These are phyloP conservation scores for Phytophthora ohioensis DNA, from an alignment of 352 stramenopile genomes.

Conservation along the genomic window DNA sequence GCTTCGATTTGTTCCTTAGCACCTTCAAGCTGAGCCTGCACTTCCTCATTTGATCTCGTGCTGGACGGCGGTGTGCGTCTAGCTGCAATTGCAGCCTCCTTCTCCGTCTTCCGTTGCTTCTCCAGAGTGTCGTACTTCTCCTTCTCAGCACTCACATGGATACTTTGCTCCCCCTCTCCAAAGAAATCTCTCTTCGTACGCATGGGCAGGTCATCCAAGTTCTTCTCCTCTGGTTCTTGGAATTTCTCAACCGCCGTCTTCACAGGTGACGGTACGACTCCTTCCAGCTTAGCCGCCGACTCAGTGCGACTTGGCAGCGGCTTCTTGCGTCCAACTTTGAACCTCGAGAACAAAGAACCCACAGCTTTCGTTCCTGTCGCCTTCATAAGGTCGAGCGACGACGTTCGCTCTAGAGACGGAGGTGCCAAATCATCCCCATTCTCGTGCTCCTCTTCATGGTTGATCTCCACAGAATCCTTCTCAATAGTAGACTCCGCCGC, in stretches of 20 bases:
- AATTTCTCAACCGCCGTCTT: constrained; percentile 33
- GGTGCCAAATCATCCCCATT: constrained; percentile 15
- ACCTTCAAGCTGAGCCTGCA: constrained; percentile 7
- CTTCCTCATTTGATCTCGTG: constrained; percentile 15
- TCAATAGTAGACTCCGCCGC: neutral
- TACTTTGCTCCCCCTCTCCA: constrained; percentile 35
- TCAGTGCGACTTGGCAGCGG: constrained; percentile 36
- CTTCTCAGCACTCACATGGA: constrained; percentile 52
- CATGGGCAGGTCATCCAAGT: constrained; percentile 30
- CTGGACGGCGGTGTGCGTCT: constrained; percentile 22
- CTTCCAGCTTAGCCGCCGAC: constrained; percentile 35
- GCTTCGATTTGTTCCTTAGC: constrained; percentile 5
- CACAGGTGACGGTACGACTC: constrained; percentile 32
- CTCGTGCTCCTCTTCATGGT: neutral
- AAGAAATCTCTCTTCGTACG: constrained; percentile 36
- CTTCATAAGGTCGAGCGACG: constrained; percentile 40
- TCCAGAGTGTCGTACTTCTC: constrained; percentile 37
- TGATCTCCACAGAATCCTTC: constrained; percentile 1
- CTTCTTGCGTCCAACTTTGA: constrained; percentile 50
- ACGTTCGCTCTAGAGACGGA: constrained; percentile 20
- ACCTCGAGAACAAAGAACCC: constrained; percentile 47
- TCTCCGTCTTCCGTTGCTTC: constrained; percentile 28
- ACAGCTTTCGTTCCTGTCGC: constrained; percentile 35
- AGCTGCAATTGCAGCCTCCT: constrained; percentile 16
- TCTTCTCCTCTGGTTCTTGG: constrained; percentile 41